phyloP scores from a whole-genome alignment of 805 yeast species.

The Komagataella pastoris region DNA sequence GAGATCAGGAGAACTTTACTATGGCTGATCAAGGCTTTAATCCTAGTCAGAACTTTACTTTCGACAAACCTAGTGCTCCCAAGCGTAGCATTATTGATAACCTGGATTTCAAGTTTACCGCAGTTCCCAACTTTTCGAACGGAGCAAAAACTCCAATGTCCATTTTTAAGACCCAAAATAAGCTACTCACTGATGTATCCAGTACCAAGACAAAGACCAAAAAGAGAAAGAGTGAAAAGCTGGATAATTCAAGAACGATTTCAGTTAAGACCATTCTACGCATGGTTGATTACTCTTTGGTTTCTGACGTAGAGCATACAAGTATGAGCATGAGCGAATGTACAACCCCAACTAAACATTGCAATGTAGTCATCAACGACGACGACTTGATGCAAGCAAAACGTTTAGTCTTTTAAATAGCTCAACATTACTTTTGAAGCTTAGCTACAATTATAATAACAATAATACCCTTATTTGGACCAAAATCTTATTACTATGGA shows the following conservation, averaged over 20 bases:
- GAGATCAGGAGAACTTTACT: background rate
- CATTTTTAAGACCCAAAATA: slow-evolving; percentile 1
- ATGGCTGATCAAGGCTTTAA: slow-evolving; percentile 1
- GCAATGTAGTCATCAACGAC: slow-evolving; percentile 13
- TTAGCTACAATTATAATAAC: background rate
- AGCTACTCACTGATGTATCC: background rate
- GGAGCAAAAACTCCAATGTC: background rate
- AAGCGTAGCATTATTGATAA: background rate
- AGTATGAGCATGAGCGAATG: background rate
- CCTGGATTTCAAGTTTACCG: background rate
- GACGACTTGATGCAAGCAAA: slow-evolving; percentile 17
- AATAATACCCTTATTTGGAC: background rate
- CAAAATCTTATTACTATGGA: background rate
- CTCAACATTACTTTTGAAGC: background rate
- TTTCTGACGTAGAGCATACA: slow-evolving; percentile 17
- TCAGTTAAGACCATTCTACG: slow-evolving; percentile 21
- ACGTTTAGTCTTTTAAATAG: background rate
- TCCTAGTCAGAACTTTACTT: background rate
- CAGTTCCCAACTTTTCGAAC: slow-evolving; percentile 1
- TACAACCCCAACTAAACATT: slow-evolving; percentile 4
- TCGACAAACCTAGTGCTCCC: slow-evolving; percentile 1
- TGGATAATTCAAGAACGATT: slow-evolving; percentile 22
- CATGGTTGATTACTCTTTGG: slow-evolving; percentile 24
- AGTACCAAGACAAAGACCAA: background rate
- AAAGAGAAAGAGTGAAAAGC: slow-evolving; percentile 13